Evolutionary conservation across 495 filamentous ascomycete genomes (phyloP).

Genomic region (Aspergillus bridgeri): DNA sequence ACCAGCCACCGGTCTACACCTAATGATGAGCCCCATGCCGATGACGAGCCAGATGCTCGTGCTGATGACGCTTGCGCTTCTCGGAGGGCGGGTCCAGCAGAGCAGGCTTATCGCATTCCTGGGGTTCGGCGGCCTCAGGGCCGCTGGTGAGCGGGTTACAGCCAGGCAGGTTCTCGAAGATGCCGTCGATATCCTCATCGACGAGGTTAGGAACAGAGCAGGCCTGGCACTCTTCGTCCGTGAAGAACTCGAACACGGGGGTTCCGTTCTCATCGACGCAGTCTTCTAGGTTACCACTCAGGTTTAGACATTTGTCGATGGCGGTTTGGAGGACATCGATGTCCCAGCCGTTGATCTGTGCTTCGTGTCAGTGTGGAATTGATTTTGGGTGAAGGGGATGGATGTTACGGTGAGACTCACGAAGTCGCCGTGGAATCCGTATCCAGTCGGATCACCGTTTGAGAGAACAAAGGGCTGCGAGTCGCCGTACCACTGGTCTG

Average conservation of each 20-base stretch:
- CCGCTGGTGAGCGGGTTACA: neutral
- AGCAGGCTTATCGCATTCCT: neutral
- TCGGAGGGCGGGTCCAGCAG: neutral
- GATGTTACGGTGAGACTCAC: neutral
- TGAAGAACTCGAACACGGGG: neutral
- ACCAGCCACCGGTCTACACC: neutral
- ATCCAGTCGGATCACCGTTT: conserved; percentile 10
- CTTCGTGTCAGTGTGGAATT: neutral
- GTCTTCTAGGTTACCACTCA: conserved; percentile 6
- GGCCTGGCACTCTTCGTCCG: neutral
- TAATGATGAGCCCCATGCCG: neutral
- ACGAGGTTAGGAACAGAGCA: neutral
- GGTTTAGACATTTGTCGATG: conserved; percentile 9
- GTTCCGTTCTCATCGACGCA: conserved; percentile 3
- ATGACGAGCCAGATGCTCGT: neutral
- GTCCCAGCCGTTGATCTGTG: conserved; percentile 15
- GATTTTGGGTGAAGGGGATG: neutral
- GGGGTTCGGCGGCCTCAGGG: neutral
- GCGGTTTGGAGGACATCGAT: conserved; percentile 11
- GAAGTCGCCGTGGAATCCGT: conserved; percentile 11
- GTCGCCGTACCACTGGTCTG: conserved; percentile 51
- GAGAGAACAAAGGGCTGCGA: conserved; percentile 62
- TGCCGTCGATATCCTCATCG: neutral
- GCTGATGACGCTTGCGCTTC: neutral
- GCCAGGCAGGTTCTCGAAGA: neutral